A percentile compares a stretch with the other conserved stretches of the same genome.
These are phyloP conservation scores for Epichloe baconii DNA, from an alignment of 2,329 filamentous ascomycete genomes.

Conservation along the genomic window DNA sequence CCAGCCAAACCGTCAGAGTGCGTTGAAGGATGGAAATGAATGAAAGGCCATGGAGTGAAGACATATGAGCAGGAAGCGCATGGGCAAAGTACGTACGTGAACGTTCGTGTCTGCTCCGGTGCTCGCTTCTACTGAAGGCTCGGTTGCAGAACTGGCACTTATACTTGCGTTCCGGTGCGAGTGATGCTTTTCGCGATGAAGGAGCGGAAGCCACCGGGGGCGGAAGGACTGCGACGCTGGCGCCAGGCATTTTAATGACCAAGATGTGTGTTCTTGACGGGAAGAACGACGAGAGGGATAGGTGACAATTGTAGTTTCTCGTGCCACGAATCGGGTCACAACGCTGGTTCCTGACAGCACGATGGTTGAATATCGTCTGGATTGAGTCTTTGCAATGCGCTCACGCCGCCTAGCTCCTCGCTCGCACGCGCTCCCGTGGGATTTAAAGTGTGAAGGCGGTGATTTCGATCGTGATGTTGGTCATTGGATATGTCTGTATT, in stretches of 20 bases:
- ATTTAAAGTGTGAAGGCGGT: conserved; percentile 56
- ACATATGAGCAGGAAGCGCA: not conserved
- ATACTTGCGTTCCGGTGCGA: conserved; percentile 92
- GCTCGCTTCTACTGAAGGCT: conserved; percentile 94
- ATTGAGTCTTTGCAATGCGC: conserved; percentile 14
- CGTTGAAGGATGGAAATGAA: not conserved
- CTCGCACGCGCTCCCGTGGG: conserved; percentile 53
- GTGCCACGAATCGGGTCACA: conserved; percentile 13
- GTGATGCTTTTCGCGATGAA: conserved; percentile 60
- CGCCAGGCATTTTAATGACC: conserved; percentile 52
- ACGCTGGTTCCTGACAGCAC: conserved; percentile 26
- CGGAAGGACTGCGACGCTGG: conserved; percentile 51
- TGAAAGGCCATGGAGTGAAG: not conserved
- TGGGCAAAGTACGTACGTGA: conserved; percentile 63
- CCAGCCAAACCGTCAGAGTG: not conserved
- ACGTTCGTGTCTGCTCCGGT: conserved; percentile 90
- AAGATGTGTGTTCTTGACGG: conserved; percentile 18
- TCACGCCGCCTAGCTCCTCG: conserved; percentile 33
- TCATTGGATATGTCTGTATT: conserved; percentile 37
- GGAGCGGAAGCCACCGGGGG: conserved; percentile 55
- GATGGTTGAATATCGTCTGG: conserved; percentile 49
- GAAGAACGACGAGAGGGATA: conserved; percentile 11
- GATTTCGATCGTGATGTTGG: conserved; percentile 34
- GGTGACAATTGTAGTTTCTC: conserved; percentile 5
- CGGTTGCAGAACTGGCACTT: conserved; percentile 98